Base-by-base conservation (phyloP, 2,329 filamentous ascomycete genomes). In the Cladosporium sp. region DNA sequence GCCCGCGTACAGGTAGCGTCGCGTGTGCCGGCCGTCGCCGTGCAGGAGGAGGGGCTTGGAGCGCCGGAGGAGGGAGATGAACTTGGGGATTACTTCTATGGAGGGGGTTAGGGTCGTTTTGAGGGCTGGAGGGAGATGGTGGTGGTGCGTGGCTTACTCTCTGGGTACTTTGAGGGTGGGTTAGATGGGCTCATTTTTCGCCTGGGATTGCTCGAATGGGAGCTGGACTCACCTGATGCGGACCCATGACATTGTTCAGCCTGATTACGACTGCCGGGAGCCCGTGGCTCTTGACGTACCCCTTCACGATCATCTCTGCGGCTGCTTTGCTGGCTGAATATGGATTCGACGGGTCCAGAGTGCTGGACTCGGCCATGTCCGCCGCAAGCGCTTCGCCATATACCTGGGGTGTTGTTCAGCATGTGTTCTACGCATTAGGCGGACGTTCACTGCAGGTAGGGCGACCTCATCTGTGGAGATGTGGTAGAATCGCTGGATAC, bases 221-320 rank as follows among this genome's bases (percentile, higher is more conserved):
- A 28, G 22, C 22, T 13, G 18, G 8, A 70, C 85, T 70, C 72
- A 90, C 87, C 66, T 92, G 87, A 65, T 91, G 86, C 18, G 88
- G 88, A 0, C 88, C 88, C 63, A 91, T 93, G 31, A 92, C 86
- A 63, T 93, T 92, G 73, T 92, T 92, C 66, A 86, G 86, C 46
- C 87, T 79, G 28, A 91, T 85, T 61, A 91, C 87, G 58, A 92
- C 88, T 48, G 83, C 81, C 1, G 87, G 87, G 10, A 93, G 76
- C 68, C 86, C 86, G 75, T 90, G 91, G 69, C 84, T 88, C 72
- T 87, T 89, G 66, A 85, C 80, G 67, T 91, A 93, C n/a, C 87
- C 88, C 67, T 86, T 84, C n/a, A 92, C 86, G 48, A 66, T 59
- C 60, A 65, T 65, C 34, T 66, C 64, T 8, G 68, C 62, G 18